These are phyloP conservation scores for Croton setiger DNA, from an alignment of 441 rosid species.

Conservation along the genomic window DNA sequence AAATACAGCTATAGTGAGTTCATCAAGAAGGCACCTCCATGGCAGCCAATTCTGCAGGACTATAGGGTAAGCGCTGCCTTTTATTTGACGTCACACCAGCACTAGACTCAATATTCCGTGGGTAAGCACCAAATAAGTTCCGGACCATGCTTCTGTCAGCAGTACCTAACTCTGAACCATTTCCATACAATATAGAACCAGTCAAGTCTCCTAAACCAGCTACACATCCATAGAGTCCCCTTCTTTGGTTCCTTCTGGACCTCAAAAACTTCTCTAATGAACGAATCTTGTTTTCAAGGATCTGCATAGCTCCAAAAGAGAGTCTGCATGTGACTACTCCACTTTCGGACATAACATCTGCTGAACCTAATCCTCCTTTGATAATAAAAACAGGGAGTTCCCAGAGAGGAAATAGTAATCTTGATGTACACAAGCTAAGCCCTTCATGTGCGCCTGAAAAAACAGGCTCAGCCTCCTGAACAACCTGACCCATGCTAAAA, in stretches of 20 bases:
- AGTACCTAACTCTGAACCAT: constrained; percentile 58
- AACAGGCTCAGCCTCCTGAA: constrained; percentile 94
- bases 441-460: constrained; percentile 97
- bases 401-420: constrained; percentile 93
- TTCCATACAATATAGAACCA: constrained; percentile 87
- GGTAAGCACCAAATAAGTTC: constrained; percentile 69
- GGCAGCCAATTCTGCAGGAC: constrained; percentile 92
- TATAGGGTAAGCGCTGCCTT: constrained; percentile 76
- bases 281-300: constrained; percentile 83
- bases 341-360: constrained; percentile 44
- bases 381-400: constrained; percentile 76
- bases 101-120: constrained; percentile 51
- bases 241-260: constrained; percentile 87
- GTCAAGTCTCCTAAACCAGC: constrained; percentile 86
- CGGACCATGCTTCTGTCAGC: constrained; percentile 72
- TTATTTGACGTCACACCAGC: constrained; percentile 66
- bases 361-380: constrained; percentile 42
- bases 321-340: constrained; percentile 73
- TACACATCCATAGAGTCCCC: constrained; percentile 94
- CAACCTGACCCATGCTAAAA: constrained; percentile 99
- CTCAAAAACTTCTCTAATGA: constrained; percentile 83
- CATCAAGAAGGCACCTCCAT: constrained; percentile 59
- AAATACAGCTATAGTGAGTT: constrained; percentile 15
- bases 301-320: constrained; percentile 69
- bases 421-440: constrained; percentile 86